These are phyloP conservation scores for Nakaseomyces uthaithaninus DNA, from an alignment of 1,139 yeast species.

Conservation along the genomic window DNA sequence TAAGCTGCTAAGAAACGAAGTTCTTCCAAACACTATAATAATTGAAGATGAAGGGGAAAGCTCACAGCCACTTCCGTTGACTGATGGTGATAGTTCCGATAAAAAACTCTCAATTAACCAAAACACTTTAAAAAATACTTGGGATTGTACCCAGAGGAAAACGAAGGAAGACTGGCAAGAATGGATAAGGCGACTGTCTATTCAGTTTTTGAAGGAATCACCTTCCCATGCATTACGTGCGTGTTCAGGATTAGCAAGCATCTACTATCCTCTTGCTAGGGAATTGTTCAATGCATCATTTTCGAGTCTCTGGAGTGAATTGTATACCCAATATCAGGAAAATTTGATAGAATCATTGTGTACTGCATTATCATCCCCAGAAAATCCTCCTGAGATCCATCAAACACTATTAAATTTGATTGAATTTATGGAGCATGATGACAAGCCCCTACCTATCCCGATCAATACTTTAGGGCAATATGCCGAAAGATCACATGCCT, in stretches of 20 bases:
- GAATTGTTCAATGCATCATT: slow-evolving; percentile 92
- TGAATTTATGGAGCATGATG: slow-evolving; percentile 97
- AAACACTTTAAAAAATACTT: slow-evolving; percentile 51
- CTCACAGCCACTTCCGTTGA: slow-evolving; percentile 46
- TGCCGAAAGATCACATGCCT: slow-evolving; percentile 94
- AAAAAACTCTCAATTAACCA: slow-evolving; percentile 58
- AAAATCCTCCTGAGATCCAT: slow-evolving; percentile 92
- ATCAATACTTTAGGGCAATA: slow-evolving; percentile 84
- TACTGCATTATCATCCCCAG: slow-evolving; percentile 79
- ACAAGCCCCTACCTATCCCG: slow-evolving; percentile 84
- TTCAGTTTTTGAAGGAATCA: slow-evolving; percentile 80
- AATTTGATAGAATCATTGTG: slow-evolving; percentile 82
- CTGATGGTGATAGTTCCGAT: slow-evolving; percentile 61
- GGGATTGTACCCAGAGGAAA: slow-evolving; percentile 87
- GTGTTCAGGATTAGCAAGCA: slow-evolving; percentile 82
- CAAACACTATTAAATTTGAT: slow-evolving; percentile 84
- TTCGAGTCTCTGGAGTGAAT: slow-evolving; percentile 92
- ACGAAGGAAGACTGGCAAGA: slow-evolving; percentile 97
- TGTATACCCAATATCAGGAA: slow-evolving; percentile 84
- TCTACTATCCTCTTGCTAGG: slow-evolving; percentile 80
- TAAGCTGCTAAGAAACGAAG: slow-evolving; percentile 78
- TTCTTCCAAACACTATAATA: slow-evolving; percentile 69
- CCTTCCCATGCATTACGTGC: slow-evolving; percentile 95
- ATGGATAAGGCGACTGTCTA: slow-evolving; percentile 84
- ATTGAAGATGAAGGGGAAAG: slow-evolving; percentile 57